phyloP scores from a whole-genome alignment of 345 rosid genomes.

The Populus deltoides region DNA sequence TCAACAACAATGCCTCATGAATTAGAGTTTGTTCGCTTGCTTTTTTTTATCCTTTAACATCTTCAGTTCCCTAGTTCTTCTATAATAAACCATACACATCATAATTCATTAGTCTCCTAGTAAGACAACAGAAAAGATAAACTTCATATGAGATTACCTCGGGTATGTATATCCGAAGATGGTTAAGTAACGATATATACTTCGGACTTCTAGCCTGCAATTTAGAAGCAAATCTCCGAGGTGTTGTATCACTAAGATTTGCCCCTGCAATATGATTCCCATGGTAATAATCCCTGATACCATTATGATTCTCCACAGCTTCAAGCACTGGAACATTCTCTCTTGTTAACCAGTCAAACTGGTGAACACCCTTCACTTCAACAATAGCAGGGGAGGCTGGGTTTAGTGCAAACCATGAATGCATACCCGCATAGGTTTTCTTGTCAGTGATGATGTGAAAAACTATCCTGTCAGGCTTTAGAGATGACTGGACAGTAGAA shows the following conservation, averaged over 20 bases:
- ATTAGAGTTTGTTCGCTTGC: background rate
- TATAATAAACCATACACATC: slow-evolving; percentile 1
- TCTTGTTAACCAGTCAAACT: slow-evolving; percentile 97
- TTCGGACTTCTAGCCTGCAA: slow-evolving; percentile 98
- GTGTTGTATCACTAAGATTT: slow-evolving; percentile 77
- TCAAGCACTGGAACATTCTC: slow-evolving; percentile 99
- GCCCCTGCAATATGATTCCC: slow-evolving; percentile 91
- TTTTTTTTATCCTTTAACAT: background rate
- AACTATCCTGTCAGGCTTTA: slow-evolving; percentile 85
- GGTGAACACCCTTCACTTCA: slow-evolving; percentile 96
- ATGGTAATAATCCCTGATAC: slow-evolving; percentile 85
- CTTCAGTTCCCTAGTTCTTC: background rate
- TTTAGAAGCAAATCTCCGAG: slow-evolving; percentile 88
- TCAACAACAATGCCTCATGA: background rate
- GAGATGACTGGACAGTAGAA: slow-evolving; percentile 81
- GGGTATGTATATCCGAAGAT: slow-evolving; percentile 92
- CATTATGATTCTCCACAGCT: slow-evolving; percentile 87
- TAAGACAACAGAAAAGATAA: background rate
- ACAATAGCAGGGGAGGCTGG: slow-evolving; percentile 81
- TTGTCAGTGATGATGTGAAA: slow-evolving; percentile 97
- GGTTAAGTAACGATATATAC: slow-evolving; percentile 98
- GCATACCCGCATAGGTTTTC: slow-evolving; percentile 99
- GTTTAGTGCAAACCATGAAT: slow-evolving; percentile 97
- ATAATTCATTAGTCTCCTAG: background rate
- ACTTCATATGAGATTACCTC: slow-evolving; percentile 56